Evolutionary conservation across 2,329 filamentous ascomycete genomes (phyloP).

Genomic region (Cladorrhinum sp.): DNA sequence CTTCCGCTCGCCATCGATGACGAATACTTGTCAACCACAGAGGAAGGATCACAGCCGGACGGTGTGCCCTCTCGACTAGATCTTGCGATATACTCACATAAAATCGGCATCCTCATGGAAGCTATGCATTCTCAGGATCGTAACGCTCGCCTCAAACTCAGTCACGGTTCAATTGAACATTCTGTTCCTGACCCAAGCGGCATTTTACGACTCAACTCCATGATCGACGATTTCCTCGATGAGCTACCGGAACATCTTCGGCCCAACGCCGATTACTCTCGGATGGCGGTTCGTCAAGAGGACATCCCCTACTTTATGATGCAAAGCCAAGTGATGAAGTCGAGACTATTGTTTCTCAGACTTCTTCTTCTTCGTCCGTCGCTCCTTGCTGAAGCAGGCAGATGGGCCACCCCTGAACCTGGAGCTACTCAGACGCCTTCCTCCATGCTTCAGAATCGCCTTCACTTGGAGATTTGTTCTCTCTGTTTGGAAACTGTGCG

Average conservation of each 20-base stretch:
- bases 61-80: constrained; percentile 26
- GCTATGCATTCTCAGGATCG: constrained; percentile 7
- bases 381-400: constrained; percentile 18
- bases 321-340: constrained; percentile 10
- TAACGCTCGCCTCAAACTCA: neutral
- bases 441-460: constrained; percentile 9
- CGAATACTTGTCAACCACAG: constrained; percentile 26
- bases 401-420: constrained; percentile 7
- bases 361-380: constrained; percentile 18
- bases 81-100: constrained; percentile 22
- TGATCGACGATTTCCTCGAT: constrained; percentile 16
- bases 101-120: constrained; percentile 22
- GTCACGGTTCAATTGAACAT: neutral
- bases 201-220: constrained; percentile 16
- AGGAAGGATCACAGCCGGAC: constrained; percentile 26
- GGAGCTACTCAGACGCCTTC: neutral
- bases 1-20: constrained; percentile 31
- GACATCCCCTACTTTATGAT: constrained; percentile 5
- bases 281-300: constrained; percentile 3
- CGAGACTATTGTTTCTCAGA: constrained; percentile 10
- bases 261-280: constrained; percentile 9
- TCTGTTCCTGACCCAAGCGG: constrained; percentile 14
- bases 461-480: constrained; percentile 15
- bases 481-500: constrained; percentile 17
- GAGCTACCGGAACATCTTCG: constrained; percentile 13